Evolutionary conservation across 352 stramenopile genomes (phyloP), one percentile per base, ranked within the genome.

Genomic region (Globisporangium ultimum): DNA sequence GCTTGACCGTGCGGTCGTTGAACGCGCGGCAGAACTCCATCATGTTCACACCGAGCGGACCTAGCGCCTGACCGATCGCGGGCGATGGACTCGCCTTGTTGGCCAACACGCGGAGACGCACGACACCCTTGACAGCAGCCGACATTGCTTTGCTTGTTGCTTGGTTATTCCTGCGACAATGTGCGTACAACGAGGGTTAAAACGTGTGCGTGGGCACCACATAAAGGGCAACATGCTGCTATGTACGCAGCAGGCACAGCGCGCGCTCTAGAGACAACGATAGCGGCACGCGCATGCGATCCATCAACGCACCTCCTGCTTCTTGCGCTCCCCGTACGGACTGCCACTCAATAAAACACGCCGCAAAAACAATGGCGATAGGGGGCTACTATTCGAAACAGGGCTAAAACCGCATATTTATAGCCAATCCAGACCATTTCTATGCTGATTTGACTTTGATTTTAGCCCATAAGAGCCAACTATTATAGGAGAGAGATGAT

Each of bases 21-120:
- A 99, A 99, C 55, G 96, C 88, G 80, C 98, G 98, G 87, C 96
- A 99, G 77, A 99, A 99, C 76, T 99, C 95, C 77, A 98, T 98
- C 97, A 99, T 99, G 83, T 99, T 99, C 43, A 99, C 94, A 63
- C 97, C 97, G 5, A 99, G 80, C 42, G 97, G 97, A 79, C 97
- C 97, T 13, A 99, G 76, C 47, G 88, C 87, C 74, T 97, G 84
- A 61, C 88, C 88, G 70, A 96, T 96, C 48, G 86, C 86, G 7
- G 88, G 86, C 58, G 84, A 95, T 50, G 88, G 88, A 70, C 76
- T 88, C 48, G 88, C 88, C 71, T 95, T 93, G 66, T 85, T 84
- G 10, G 88, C 88, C 45, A 80, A 47, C 58, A 96, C 87, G 60
- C 84, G 84, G n/a, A 96, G 83, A 64, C 88, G 83, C 52, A 95